Conservation (phyloP, 192 early-diverging fungal genomes). For the Linderina pennispora region DNA sequence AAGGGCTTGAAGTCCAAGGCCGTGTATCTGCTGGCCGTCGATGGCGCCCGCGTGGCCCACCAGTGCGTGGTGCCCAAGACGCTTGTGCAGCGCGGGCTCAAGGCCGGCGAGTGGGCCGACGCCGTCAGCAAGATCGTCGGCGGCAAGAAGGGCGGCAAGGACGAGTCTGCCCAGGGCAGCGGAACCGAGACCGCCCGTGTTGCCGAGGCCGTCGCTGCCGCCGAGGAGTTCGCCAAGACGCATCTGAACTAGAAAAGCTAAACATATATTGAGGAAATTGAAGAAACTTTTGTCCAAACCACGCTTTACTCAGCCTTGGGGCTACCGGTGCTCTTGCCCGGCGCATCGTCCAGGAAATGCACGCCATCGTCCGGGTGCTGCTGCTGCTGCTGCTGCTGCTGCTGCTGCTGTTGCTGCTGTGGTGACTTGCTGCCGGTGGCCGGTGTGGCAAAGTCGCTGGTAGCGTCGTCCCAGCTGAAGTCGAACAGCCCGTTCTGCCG, state of each 20-base stretch:
- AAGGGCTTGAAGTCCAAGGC: conserved; percentile 83
- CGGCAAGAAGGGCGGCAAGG: conserved; percentile 93
- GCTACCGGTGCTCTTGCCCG: too few species aligned
- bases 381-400: too few species aligned
- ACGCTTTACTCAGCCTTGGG: too few species aligned
- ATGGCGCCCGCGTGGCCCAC: conserved; percentile 71
- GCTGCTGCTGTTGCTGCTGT: too few species aligned
- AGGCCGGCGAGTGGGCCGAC: conserved; percentile 87
- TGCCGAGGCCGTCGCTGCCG: conserved; percentile 69
- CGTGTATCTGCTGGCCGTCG: conserved; percentile 75
- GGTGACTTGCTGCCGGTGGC: too few species aligned
- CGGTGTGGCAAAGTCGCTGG: too few species aligned
- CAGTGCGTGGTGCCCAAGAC: conserved; percentile 78
- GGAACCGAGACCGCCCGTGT: conserved; percentile 61
- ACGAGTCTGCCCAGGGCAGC: conserved; percentile 87
- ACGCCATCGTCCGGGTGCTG: too few species aligned
- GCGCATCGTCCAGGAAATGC: too few species aligned
- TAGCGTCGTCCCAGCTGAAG: background rate
- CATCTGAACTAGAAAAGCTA: conserved; percentile 38
- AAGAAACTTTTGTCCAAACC: too few species aligned
- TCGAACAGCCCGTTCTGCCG: background rate
- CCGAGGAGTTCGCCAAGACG: conserved; percentile 67
- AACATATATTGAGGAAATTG: too few species aligned
- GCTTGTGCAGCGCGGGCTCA: conserved; percentile 70
- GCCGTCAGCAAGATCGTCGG: conserved; percentile 77